Percentiles rank a stretch among this genome's conserved stretches.
phyloP scores from a whole-genome alignment of 1,139 yeast genomes.

The Hanseniaspora sp. region DNA sequence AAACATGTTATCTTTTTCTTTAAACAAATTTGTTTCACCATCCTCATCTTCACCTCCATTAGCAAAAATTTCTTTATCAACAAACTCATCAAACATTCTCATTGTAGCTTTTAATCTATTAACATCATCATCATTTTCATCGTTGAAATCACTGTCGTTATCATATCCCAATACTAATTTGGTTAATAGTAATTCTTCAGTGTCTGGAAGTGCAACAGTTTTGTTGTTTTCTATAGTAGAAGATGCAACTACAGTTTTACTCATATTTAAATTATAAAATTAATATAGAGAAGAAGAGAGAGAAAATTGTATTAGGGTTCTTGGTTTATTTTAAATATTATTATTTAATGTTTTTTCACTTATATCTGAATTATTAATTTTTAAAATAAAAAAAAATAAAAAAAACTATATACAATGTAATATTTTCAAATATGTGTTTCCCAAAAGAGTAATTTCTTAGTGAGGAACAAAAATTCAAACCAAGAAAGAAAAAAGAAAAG shows the following conservation, averaged over 20 bases:
- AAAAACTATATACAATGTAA: background rate
- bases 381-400: background rate
- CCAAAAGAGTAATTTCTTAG: background rate
- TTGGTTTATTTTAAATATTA: no score
- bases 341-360: no score
- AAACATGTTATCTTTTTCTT: constrained; percentile 19
- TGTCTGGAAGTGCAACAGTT: constrained; percentile 55
- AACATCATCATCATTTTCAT: constrained; percentile 67
- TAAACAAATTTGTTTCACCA: constrained; percentile 23
- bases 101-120: constrained; percentile 42
- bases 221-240: constrained; percentile 16
- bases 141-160: constrained; percentile 27
- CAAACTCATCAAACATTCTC: constrained; percentile 39
- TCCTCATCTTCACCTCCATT: constrained; percentile 23
- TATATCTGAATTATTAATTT: background rate
- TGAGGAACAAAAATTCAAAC: background rate
- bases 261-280: background rate
- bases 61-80: constrained; percentile 24
- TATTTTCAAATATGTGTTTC: background rate
- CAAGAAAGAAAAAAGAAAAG: background rate
- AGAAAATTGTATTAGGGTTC: background rate
- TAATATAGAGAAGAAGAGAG: background rate
- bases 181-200: constrained; percentile 68
- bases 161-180: constrained; percentile 52
- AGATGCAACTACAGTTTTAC: background rate